These are phyloP conservation scores for Lentinula lateritia DNA, from an alignment of 768 basidiomycete genomes.

Conservation along the genomic window DNA sequence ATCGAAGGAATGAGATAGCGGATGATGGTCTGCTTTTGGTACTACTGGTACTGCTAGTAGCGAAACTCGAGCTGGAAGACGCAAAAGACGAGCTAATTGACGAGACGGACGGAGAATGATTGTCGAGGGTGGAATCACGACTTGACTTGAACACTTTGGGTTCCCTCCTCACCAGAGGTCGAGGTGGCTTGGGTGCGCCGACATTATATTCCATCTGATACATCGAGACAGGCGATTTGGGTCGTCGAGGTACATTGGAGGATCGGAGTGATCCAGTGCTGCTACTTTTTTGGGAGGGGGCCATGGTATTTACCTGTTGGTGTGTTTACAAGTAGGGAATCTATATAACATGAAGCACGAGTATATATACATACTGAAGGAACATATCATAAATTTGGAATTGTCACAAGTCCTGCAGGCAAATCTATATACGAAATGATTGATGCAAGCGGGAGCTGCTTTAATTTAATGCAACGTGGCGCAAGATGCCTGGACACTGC, in stretches of 20 bases:
- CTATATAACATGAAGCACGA: not conserved
- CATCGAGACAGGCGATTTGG: slow-evolving; percentile 4
- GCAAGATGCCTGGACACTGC: not conserved
- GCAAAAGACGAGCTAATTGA: not conserved
- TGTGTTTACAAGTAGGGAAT: not conserved
- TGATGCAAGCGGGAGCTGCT: not conserved
- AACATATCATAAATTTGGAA: not conserved
- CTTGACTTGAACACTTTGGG: not conserved
- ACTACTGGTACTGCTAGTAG: not conserved
- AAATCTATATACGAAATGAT: not conserved
- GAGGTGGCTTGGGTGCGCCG: not conserved
- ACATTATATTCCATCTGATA: not conserved
- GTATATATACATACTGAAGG: not conserved
- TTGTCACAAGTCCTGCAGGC: not conserved
- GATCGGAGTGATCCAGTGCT: not conserved
- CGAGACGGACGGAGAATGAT: not conserved
- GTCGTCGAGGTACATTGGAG: not conserved
- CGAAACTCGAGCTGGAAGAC: slow-evolving; percentile 2
- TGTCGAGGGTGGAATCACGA: not conserved
- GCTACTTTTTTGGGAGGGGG: not conserved
- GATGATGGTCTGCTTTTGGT: not conserved
- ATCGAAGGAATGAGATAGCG: not conserved
- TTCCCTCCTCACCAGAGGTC: not conserved
- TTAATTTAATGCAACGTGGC: not conserved
- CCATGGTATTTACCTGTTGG: not conserved